Base-by-base conservation (phyloP, 2,329 filamentous ascomycete genomes). In the Neonectria coccinea region DNA sequence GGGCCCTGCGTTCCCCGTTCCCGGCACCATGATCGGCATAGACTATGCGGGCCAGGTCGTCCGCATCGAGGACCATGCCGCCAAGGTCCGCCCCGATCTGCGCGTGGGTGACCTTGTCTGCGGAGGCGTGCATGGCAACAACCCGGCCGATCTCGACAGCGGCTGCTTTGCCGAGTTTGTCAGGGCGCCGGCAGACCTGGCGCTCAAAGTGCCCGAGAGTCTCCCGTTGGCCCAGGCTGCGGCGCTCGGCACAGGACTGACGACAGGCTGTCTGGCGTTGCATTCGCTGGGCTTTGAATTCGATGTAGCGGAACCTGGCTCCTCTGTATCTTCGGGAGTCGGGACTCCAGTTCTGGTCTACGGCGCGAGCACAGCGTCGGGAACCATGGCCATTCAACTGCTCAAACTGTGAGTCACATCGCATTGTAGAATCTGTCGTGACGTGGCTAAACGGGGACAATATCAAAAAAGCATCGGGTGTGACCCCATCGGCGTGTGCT, bases 351-450 rank as follows among this genome's bases (percentile, higher is more conserved):
- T 51, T n/a, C n/a, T 51, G 27, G n/a, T 33, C 9, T 51, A 51
- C n/a, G 47, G 47, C 7, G 47, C 16, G n/a, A 51, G 47, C 27
- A 33, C 47, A 8, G 47, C 47, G 10, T 33, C 27, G 12, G 47
- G 27, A n/a, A 51, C 47, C n/a, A 51, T 51, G 9, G 47, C 47
- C 9, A 51, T 51, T 10, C 47, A 51, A 3, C 27, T 51, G 16
- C 47, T 51, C 20, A 51, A 33, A 20, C 47, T 51, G 47, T 51
- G 27, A 51, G 47, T 51, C 31, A 16, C 25, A 29, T 2, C 6
- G 8, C 11, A 10, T 14, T 20, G 18, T 33, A 29, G n/a, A n/a
- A 3, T 2, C 9, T 9, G 2, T 20, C 27, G 27, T 33, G 47
- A 31, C 33, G 47, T 31, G n/a, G 47, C 47, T 33, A 31, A 51